Conservation (phyloP, 129 eudicot species). For the Silybum marianum region DNA sequence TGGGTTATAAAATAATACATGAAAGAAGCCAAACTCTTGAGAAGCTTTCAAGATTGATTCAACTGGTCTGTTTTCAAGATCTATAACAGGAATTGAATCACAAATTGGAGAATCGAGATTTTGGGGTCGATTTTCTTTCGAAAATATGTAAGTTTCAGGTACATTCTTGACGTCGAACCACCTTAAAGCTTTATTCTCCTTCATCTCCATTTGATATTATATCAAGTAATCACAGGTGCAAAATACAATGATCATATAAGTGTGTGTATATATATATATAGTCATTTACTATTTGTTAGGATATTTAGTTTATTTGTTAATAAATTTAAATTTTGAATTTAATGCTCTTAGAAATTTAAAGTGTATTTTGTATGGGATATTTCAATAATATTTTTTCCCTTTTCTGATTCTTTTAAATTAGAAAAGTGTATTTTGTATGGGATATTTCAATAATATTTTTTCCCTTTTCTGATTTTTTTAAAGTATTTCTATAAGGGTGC, state of each 20-base stretch:
- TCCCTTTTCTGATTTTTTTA: too few species aligned
- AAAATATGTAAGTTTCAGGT: constrained; percentile 48
- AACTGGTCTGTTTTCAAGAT: constrained; percentile 40
- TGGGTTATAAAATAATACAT: constrained; percentile 34
- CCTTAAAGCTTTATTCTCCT: constrained; percentile 17
- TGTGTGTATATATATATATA: background rate
- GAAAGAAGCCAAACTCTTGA: constrained; percentile 65
- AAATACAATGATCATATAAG: background rate
- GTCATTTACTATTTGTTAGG: background rate
- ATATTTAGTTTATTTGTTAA: too few species aligned
- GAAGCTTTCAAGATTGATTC: constrained; percentile 50
- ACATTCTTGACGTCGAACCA: constrained; percentile 52
- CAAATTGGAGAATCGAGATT: constrained; percentile 41
- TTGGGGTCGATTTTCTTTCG: constrained; percentile 61
- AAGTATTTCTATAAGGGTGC: too few species aligned
- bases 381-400: too few species aligned
- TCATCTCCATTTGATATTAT: constrained; percentile 23
- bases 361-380: background rate
- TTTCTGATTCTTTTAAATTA: too few species aligned
- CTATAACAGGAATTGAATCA: constrained; percentile 58
- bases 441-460: too few species aligned
- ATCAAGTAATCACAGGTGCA: background rate
- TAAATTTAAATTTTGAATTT: too few species aligned
- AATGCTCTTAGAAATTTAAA: too few species aligned
- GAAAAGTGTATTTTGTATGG: background rate